phyloP scores from a whole-genome alignment of 441 rosid genomes.

The Rhodomyrtus psidioides region DNA sequence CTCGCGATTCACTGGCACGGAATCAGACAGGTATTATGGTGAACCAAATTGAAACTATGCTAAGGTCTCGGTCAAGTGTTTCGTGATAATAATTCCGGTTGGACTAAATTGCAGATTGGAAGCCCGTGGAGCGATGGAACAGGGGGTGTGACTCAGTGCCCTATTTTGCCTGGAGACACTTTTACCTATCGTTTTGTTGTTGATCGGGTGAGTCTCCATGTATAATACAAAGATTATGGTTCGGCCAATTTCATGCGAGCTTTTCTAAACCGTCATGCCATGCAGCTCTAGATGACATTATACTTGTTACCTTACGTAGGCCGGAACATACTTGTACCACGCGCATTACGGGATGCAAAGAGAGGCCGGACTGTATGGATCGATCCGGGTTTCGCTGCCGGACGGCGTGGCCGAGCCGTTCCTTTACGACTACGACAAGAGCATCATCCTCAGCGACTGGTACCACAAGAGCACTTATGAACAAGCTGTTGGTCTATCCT shows the following conservation, averaged over 20 bases:
- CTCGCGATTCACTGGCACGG: constrained; percentile 83
- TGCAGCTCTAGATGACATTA: background rate
- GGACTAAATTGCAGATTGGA: constrained; percentile 17
- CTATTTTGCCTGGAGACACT: constrained; percentile 61
- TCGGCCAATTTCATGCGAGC: background rate
- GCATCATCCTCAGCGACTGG: constrained; percentile 65
- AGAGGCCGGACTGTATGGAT: constrained; percentile 58
- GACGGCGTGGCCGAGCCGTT: constrained; percentile 49
- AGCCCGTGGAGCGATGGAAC: constrained; percentile 60
- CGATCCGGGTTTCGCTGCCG: constrained; percentile 40
- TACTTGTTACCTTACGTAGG: constrained; percentile 16
- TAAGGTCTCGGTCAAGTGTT: background rate
- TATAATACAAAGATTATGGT: background rate
- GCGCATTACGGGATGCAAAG: constrained; percentile 74
- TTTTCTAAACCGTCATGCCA: background rate
- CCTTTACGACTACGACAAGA: constrained; percentile 42
- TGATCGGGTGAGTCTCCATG: constrained; percentile 38
- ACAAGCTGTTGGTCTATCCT: constrained; percentile 41
- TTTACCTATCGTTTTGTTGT: constrained; percentile 55
- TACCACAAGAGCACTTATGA: constrained; percentile 52
- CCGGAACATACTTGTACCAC: constrained; percentile 63
- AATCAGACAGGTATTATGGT: constrained; percentile 45
- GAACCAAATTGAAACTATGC: background rate
- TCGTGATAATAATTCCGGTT: background rate
- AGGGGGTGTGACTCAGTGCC: constrained; percentile 73